Conservation (phyloP, 2,329 filamentous ascomycete genomes). For the Diaporthe caulivora region DNA sequence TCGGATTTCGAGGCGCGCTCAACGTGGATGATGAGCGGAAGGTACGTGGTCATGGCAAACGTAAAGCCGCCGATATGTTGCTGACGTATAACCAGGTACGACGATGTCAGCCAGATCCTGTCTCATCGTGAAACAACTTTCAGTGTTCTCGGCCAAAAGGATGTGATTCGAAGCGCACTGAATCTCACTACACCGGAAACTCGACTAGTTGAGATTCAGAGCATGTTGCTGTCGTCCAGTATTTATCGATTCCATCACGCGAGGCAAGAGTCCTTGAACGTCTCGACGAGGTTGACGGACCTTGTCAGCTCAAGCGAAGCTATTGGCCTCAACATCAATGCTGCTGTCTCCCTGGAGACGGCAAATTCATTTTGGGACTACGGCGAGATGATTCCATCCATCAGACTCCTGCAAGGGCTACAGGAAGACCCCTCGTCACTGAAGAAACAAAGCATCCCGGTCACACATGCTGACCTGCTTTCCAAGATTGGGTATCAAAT, state of each 20-base stretch:
- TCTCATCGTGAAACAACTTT: slow-evolving; percentile 87
- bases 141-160: slow-evolving; percentile 80
- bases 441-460: slow-evolving; percentile 76
- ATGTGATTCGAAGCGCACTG: slow-evolving; percentile 70
- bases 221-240: slow-evolving; percentile 80
- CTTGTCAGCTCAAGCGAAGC: slow-evolving; percentile 77
- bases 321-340: slow-evolving; percentile 82
- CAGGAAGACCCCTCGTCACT: slow-evolving; percentile 68
- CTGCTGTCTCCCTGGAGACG: slow-evolving; percentile 82
- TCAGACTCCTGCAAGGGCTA: slow-evolving; percentile 86
- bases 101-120: slow-evolving; percentile 83
- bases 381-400: slow-evolving; percentile 89
- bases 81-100: slow-evolving; percentile 66
- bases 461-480: slow-evolving; percentile 83
- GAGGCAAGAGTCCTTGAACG: slow-evolving; percentile 87
- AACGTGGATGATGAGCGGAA: slow-evolving; percentile 85
- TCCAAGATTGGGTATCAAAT: slow-evolving; percentile 90
- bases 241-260: slow-evolving; percentile 85
- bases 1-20: slow-evolving; percentile 73
- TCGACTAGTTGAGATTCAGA: slow-evolving; percentile 79
- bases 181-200: slow-evolving; percentile 73
- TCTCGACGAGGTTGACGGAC: slow-evolving; percentile 85
- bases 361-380: slow-evolving; percentile 95
- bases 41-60: slow-evolving; percentile 63
- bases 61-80: background rate